These are phyloP conservation scores for Tillandsia leiboldiana DNA, from an alignment of 176 grass and related monocot genomes.

Conservation along the genomic window DNA sequence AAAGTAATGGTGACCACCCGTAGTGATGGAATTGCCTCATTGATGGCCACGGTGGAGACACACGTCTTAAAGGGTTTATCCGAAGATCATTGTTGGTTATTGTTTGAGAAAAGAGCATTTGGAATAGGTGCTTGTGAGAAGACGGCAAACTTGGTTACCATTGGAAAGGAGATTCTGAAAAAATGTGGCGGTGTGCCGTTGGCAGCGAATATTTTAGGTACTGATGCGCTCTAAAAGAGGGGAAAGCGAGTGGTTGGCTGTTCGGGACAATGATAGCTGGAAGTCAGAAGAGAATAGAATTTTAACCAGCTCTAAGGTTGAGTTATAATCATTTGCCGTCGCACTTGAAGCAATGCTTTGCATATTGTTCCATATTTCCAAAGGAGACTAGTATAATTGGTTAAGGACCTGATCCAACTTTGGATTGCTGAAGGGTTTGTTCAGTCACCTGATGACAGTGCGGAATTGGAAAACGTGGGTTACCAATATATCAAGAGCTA, in stretches of 20 bases:
- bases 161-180: constrained; percentile 23
- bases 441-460: too few species aligned
- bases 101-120: constrained; percentile 7
- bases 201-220: constrained; percentile 17
- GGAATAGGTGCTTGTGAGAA: background rate
- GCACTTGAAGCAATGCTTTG: constrained; percentile 21
- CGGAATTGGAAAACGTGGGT: too few species aligned
- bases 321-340: constrained; percentile 18
- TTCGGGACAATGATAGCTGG: constrained; percentile 25
- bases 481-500: too few species aligned
- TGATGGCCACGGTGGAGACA: constrained; percentile 27
- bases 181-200: constrained; percentile 25
- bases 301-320: constrained; percentile 15
- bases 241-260: background rate
- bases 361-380: constrained; percentile 21
- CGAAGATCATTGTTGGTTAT: background rate
- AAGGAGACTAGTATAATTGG: too few species aligned
- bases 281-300: background rate
- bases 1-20: constrained; percentile 6
- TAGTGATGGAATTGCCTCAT: too few species aligned
- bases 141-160: background rate
- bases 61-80: background rate
- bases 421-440: too few species aligned
- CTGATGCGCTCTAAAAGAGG: constrained; percentile 1
- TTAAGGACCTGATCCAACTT: too few species aligned